Conservation (phyloP, 2,329 filamentous ascomycete genomes). For the Cercospora canescens region DNA sequence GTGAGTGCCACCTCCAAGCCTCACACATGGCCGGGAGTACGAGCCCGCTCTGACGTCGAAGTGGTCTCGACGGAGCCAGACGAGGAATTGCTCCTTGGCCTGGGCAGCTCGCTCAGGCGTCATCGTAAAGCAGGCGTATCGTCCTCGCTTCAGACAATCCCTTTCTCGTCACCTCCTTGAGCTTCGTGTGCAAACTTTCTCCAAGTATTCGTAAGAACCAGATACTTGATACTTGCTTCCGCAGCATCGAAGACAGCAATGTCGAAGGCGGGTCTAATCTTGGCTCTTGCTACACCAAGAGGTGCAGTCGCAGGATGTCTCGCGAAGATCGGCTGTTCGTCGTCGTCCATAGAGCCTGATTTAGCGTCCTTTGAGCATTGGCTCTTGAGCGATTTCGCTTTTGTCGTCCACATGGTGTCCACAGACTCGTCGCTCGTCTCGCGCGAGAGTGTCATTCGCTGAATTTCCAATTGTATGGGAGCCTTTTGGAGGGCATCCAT, state of each 20-base stretch:
- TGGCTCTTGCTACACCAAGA: constrained; percentile 15
- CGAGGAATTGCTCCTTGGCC: no score
- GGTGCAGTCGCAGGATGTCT: constrained; percentile 16
- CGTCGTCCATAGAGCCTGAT: constrained; percentile 1
- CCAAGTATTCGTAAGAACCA: constrained; percentile 70
- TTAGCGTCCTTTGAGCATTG: background rate
- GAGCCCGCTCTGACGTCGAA: background rate
- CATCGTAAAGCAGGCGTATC: background rate
- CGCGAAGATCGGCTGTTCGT: constrained; percentile 13
- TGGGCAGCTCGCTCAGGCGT: background rate
- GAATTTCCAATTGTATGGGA: constrained; percentile 13
- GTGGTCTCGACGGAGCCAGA: no score
- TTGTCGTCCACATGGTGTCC: constrained; percentile 8
- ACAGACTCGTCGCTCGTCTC: constrained; percentile 14
- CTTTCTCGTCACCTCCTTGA: constrained; percentile 3
- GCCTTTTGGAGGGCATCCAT: constrained; percentile 1
- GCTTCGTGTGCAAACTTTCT: constrained; percentile 36
- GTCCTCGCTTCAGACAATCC: background rate
- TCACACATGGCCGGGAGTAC: background rate
- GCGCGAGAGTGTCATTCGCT: constrained; percentile 16
- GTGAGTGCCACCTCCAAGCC: background rate
- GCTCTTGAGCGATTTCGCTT: background rate
- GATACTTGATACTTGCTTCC: constrained; percentile 62
- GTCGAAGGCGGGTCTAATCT: constrained; percentile 44
- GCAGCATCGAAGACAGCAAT: constrained; percentile 59